Evolutionary conservation across 495 filamentous ascomycete genomes (phyloP).

Genomic region (Cercophora newfieldiana): DNA sequence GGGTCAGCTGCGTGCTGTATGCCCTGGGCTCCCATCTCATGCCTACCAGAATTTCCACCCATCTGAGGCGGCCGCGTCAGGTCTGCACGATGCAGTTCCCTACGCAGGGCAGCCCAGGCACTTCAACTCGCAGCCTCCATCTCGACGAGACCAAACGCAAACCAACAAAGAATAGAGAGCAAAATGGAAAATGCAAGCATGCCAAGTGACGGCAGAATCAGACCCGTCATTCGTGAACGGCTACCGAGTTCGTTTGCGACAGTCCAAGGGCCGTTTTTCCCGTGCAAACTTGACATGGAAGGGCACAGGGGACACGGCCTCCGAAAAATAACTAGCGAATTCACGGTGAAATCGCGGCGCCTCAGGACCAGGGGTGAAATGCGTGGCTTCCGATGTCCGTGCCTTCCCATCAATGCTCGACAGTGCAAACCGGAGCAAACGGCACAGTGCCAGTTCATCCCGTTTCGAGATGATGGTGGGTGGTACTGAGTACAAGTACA

Average conservation of each 20-base stretch:
- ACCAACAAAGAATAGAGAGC: not conserved
- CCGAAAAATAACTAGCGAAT: not conserved
- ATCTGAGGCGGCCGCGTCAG: not conserved
- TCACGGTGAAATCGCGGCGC: slow-evolving; percentile 7
- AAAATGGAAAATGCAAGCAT: not conserved
- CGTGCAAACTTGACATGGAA: not conserved
- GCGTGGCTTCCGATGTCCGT: not conserved
- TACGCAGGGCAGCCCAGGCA: too few relatives aligned
- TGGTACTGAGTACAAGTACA: slow-evolving; percentile 16
- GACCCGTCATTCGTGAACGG: not conserved
- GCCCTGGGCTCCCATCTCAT: not conserved
- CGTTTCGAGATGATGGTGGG: slow-evolving; percentile 4
- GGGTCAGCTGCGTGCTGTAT: not conserved
- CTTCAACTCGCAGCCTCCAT: not conserved
- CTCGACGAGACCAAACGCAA: not conserved
- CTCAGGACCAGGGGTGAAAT: not conserved
- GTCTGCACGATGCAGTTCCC: not conserved
- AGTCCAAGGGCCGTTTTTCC: not conserved
- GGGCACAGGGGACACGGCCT: not conserved
- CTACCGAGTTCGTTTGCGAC: not conserved
- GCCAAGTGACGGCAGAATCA: not conserved
- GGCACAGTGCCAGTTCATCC: slow-evolving; percentile 5
- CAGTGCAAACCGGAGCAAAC: not conserved
- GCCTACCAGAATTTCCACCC: not conserved
- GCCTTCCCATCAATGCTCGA: not conserved